Evolutionary conservation across 108 stramenopile species (phyloP), one percentile per base, ranked within the genome.

Genomic region (Pelagomonas calceolata): DNA sequence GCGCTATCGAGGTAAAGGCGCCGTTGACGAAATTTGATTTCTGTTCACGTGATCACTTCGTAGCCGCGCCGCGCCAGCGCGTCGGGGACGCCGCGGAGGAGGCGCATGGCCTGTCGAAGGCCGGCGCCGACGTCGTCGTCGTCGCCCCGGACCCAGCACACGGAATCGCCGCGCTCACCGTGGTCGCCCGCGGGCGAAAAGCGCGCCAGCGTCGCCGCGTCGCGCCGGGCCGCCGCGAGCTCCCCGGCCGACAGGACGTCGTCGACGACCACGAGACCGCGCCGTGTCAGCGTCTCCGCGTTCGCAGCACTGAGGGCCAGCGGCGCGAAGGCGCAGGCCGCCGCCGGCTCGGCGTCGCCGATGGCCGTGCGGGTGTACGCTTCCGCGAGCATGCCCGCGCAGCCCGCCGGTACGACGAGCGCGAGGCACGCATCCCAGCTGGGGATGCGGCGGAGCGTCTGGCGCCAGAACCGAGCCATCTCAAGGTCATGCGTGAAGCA

Each of bases 211-310:
- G 73, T 32, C 46, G 73, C 63, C 0, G 44, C 69, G 66, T 65
- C 75, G 12, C 68, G 68, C 46, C 77, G 63, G 21, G 73, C 77
- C 43, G 17, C 29, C 35, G 64, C 30, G 17, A 78, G 69, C 29
- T 35, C 34, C 32, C 16, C 21, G 26, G 34, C 51, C 17, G 70
- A 72, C 9, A 78, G 75, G 0, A 69, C 77, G 64, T 51, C 70
- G 37, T 78, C 32, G 70, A 78, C 74, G 34, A 78, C 77, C 0
- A 78, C 68, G n/a, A 78, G 34, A 45, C 75, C 70, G 12, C 75
- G 51, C 36, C 43, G 26, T 36, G 74, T 71, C 36, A 75, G 74
- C 35, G 67, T 43, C 30, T 73, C 35, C 7, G 72, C 32, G 67
- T 34, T 66, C 16, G 60, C 73, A 29, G 71, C 37, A 65, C 70